Evolutionary conservation across 176 grass and related monocot species (phyloP).

Genomic region (Cymbopogon citratus): DNA sequence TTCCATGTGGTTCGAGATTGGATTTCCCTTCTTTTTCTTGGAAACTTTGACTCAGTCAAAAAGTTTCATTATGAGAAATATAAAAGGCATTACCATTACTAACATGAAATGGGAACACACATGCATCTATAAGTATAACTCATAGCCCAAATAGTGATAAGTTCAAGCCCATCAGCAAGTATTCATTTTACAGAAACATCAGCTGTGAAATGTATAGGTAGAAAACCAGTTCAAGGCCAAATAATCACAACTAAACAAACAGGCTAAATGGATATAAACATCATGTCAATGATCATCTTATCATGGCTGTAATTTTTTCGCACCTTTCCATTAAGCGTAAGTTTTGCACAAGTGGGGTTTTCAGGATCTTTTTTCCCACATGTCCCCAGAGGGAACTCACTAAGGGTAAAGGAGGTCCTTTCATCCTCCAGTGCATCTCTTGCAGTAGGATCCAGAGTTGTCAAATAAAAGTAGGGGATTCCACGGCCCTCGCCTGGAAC

Average conservation of each 20-base stretch:
- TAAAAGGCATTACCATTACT: neutral
- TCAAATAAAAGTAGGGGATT: constrained; percentile 48
- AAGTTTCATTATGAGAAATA: neutral
- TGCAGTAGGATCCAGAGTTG: constrained; percentile 81
- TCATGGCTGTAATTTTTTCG: neutral
- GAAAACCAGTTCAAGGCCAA: neutral
- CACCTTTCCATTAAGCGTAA: constrained; percentile 77
- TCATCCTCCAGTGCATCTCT: constrained; percentile 66
- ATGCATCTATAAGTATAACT: neutral
- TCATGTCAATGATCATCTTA: neutral
- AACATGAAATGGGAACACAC: neutral
- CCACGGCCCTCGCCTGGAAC: constrained; percentile 49
- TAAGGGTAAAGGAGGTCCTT: constrained; percentile 77
- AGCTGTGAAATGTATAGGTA: neutral
- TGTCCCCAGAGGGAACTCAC: constrained; percentile 81
- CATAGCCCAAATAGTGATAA: no score
- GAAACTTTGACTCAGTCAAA: neutral
- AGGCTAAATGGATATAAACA: neutral
- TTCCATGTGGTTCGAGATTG: neutral
- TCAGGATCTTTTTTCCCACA: constrained; percentile 73
- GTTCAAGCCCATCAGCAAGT: neutral
- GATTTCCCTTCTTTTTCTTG: neutral
- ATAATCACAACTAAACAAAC: neutral
- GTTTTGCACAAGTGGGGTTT: constrained; percentile 22
- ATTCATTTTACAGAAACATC: neutral